These are phyloP conservation scores for Trichoderma polysporum DNA, from an alignment of 2,329 filamentous ascomycete genomes.

Conservation along the genomic window DNA sequence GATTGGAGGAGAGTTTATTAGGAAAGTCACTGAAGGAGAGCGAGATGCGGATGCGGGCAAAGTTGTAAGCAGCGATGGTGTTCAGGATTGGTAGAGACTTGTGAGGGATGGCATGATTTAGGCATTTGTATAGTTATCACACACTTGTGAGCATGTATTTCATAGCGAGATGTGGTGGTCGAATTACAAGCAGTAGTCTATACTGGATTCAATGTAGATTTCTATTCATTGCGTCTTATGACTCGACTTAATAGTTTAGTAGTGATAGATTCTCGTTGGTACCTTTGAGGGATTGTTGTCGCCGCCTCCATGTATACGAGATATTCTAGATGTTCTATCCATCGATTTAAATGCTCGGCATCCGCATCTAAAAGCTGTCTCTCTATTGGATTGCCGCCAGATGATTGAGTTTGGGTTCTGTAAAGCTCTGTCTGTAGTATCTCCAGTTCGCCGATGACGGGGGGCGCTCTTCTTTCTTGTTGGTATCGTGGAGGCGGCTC, in stretches of 20 bases:
- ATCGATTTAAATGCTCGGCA: constrained; percentile 16
- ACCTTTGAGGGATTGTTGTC: neutral
- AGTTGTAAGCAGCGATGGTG: constrained; percentile 32
- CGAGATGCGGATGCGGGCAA: constrained; percentile 43
- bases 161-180: neutral
- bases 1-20: constrained; percentile 40
- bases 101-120: neutral
- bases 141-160: too few species aligned
- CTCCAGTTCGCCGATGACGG: neutral
- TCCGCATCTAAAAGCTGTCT: constrained; percentile 19
- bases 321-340: constrained; percentile 23
- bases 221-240: neutral
- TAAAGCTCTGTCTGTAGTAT: neutral
- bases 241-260: neutral
- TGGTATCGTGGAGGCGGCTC: constrained; percentile 23
- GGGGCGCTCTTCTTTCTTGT: neutral
- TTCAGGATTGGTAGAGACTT: constrained; percentile 35
- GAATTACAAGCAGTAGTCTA: neutral
- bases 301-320: neutral
- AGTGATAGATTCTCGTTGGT: neutral
- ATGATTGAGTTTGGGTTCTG: neutral
- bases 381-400: neutral
- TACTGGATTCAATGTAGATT: neutral
- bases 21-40: constrained; percentile 42
- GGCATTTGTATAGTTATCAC: too few species aligned